A percentile compares a stretch with the other conserved stretches of the same genome.
Evolutionary conservation across 306 rosid species (phyloP).

Genomic region (Cicer arietinum): DNA sequence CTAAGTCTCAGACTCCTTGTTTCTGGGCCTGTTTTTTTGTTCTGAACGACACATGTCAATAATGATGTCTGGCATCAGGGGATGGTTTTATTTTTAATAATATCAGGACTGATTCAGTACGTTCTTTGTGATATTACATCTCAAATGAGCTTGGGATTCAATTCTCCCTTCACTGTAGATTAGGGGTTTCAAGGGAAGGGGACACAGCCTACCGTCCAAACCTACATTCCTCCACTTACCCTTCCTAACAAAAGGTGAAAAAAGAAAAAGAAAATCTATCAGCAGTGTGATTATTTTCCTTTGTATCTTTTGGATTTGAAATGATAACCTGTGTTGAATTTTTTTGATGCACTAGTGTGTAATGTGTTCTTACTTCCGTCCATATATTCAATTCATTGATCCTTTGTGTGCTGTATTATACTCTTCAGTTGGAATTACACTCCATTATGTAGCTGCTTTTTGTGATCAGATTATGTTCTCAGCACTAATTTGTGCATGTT

Average conservation of each 20-base stretch:
- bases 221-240: not conserved
- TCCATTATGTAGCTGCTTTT: constrained; percentile 3
- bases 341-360: not conserved
- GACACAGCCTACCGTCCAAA: not conserved
- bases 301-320: constrained; percentile 1
- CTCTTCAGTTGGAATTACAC: constrained; percentile 9
- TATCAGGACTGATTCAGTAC: constrained; percentile 18
- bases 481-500: constrained; percentile 35
- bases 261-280: not conserved
- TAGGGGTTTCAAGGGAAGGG: constrained; percentile 15
- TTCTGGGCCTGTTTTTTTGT: constrained; percentile 23
- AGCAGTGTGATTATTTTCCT: not conserved
- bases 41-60: constrained; percentile 14
- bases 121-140: constrained; percentile 27
- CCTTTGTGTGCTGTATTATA: constrained; percentile 21
- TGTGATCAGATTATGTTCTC: constrained; percentile 11
- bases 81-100: not conserved
- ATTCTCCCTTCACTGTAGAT: constrained; percentile 15
- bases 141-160: constrained; percentile 4
- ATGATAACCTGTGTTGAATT: not conserved
- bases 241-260: not conserved
- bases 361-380: constrained; percentile 1
- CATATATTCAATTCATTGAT: not conserved
- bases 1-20: constrained; percentile 9
- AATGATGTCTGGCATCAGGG: constrained; percentile 24